Evolutionary conservation across 768 basidiomycete genomes (phyloP), one percentile per base, ranked within the genome.

Genomic region (Tricholoma saponaceum): DNA sequence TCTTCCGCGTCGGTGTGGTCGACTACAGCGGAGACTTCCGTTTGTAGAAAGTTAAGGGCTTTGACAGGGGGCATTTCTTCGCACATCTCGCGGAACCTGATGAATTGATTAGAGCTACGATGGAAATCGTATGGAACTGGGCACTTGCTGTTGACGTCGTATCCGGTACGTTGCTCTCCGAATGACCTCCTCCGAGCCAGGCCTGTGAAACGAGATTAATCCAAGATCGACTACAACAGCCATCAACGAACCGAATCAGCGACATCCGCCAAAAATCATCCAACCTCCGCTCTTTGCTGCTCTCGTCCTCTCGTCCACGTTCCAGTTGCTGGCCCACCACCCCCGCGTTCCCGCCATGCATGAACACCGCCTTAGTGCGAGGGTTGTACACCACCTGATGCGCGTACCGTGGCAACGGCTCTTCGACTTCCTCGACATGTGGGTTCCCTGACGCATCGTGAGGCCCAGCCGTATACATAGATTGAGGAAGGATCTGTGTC

Each of bases 11-110:
- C 79, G 56, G 71, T 74, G 61, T 90, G 89, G 66, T 92, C 82
- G 16, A 92, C 90, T 3, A 89, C 84, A 1, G 78, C 77, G 0
- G 84, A 84, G 8, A 93, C 87, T 51, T 86, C 79, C 0, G 76
- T 83, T 67, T 87, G 86, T 32, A 93, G 72, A 71, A 90, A 92
- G 13, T 74, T 78, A 39, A 93, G 76, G 0, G 91, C 87, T 64
- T 84, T 81, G 22, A 88, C 78, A 0, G 83, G 75, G 1, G 84
- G 69, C 14, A 70, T 75, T 46, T 83, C 82, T 67, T 84, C 83
- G 64, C 89, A 89, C 79, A 91, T 85, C 65, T 93, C 90, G n/a
- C 86, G 83, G 72, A 92, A 92, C 63, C 90, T 92, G 26, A 26
- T 9, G 30, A 51, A 30, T 23, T 16, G 33, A 33, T 52, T 25